A percentile compares a stretch with the other conserved stretches of the same genome.
Conservation (phyloP, 345 rosid species). For the Toxicodendron radicans region DNA sequence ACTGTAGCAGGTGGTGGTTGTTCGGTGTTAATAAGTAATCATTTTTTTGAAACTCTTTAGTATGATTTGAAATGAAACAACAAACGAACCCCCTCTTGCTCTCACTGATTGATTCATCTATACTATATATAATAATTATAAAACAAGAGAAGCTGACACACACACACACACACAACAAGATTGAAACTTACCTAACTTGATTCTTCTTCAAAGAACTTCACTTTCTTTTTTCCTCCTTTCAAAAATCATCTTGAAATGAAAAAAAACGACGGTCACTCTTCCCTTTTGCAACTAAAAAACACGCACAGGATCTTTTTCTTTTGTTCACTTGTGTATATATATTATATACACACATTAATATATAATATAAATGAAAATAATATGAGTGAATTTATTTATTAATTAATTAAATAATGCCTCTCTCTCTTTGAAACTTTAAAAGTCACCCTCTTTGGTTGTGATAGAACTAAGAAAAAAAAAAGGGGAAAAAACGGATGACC, state of each 20-base stretch:
- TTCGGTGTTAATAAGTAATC: background rate
- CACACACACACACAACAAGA: slow-evolving; percentile 21
- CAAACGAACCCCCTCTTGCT: background rate
- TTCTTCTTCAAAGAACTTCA: slow-evolving; percentile 7
- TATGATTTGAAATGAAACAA: slow-evolving; percentile 1
- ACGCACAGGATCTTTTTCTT: background rate
- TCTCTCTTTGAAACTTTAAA: slow-evolving; percentile 4
- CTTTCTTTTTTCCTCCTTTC: background rate
- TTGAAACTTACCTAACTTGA: slow-evolving; percentile 30
- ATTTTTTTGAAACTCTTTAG: background rate
- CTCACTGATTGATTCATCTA: slow-evolving; percentile 14
- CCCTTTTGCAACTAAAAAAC: slow-evolving; percentile 4
- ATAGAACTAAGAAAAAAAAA: background rate
- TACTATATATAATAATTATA: slow-evolving; percentile 15
- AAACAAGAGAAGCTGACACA: slow-evolving; percentile 29
- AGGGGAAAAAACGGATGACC: too few species aligned
- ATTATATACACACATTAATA: too few species aligned
- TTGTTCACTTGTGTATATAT: slow-evolving; percentile 13
- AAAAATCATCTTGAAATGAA: slow-evolving; percentile 3
- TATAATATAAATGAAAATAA: too few species aligned
- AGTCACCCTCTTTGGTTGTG: slow-evolving; percentile 12
- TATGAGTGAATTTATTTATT: background rate
- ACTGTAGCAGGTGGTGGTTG: slow-evolving; percentile 4
- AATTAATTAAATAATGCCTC: background rate
- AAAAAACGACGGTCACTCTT: background rate